Percentiles rank a stretch among this genome's conserved stretches.
Conservation (phyloP, 129 eudicot species). For the Helianthus annuus region HanXRQr2.0-SUNRISE NC_035443.2:134760333-134760832, state of each 20-base stretch:
- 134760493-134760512: constrained; percentile 39
- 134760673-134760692: neutral
- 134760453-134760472: neutral
- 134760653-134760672: neutral
- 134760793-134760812: constrained; percentile 65
- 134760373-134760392: constrained; percentile 34
- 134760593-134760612: constrained; percentile 50
- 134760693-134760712: neutral
- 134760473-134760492: no score
- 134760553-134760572: constrained; percentile 50
- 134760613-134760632: constrained; percentile 62
- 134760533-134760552: constrained; percentile 74
- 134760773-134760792: constrained; percentile 67
- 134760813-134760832: constrained; percentile 50
- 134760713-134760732: neutral
- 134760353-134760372: constrained; percentile 71
- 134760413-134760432: neutral
- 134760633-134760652: constrained; percentile 54
- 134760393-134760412: neutral
- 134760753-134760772: constrained; percentile 54
- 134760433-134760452: neutral
- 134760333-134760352: constrained; percentile 37
- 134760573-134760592: constrained; percentile 39
- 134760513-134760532: constrained; percentile 66
- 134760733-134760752: constrained; percentile 36